Evolutionary conservation across 148 eudicot species (phyloP).

Genomic region (Chenopodium album): DNA sequence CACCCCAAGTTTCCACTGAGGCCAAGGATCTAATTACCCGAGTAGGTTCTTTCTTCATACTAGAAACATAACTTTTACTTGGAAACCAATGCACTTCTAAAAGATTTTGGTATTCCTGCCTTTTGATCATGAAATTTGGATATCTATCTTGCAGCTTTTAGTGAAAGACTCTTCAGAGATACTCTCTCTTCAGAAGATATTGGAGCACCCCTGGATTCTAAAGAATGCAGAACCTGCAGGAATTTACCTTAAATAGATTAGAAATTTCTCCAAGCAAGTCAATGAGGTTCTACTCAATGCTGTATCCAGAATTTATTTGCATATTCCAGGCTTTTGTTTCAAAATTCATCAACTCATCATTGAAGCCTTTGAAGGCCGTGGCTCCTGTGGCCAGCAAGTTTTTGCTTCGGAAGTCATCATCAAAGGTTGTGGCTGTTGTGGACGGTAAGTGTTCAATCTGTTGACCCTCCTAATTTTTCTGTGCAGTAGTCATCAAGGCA

Average conservation of each 20-base stretch:
- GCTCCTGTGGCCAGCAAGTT: background rate
- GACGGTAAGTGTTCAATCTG: background rate
- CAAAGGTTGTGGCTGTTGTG: background rate
- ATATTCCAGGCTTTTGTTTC: background rate
- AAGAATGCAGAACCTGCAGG: conserved; percentile 54
- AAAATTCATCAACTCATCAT: no score
- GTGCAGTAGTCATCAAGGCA: background rate
- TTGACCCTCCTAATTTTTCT: background rate
- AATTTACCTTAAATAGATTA: conserved; percentile 33
- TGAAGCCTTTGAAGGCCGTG: no score
- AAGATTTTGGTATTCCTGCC: background rate
- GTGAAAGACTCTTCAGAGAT: conserved; percentile 90
- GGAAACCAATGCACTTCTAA: background rate
- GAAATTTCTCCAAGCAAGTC: background rate
- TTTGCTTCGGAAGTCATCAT: no score
- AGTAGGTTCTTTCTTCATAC: conserved; percentile 36
- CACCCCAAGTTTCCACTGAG: conserved; percentile 55
- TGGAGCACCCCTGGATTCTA: conserved; percentile 77
- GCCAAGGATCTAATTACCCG: conserved; percentile 70
- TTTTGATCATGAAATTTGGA: conserved; percentile 12
- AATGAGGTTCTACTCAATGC: background rate
- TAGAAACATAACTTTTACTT: background rate
- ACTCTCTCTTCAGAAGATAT: conserved; percentile 68
- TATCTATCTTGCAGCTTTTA: conserved; percentile 57
- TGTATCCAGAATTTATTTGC: background rate